A percentile compares a stretch with the other conserved stretches of the same genome.
Evolutionary conservation across 1,284 basidiomycete species (phyloP).

Genomic region (Tetrapyrgos nigripes): DNA sequence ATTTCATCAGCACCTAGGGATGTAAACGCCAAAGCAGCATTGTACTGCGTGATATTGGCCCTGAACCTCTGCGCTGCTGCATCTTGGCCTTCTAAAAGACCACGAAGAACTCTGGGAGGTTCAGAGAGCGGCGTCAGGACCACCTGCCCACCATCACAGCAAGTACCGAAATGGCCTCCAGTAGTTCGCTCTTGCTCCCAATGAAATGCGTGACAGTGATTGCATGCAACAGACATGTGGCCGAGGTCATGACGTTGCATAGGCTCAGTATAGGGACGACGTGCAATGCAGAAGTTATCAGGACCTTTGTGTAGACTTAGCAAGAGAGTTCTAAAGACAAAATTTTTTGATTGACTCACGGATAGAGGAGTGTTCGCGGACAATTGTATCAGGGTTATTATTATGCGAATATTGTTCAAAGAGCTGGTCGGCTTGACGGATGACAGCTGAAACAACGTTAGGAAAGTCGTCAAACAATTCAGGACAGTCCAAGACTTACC

Average conservation of each 20-base stretch:
- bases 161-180: conserved; percentile 27
- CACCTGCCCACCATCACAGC: conserved; percentile 33
- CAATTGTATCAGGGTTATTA: no score
- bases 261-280: neutral
- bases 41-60: conserved; percentile 39
- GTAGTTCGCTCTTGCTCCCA: conserved; percentile 17
- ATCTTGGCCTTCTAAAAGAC: conserved; percentile 22
- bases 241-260: conserved; percentile 8
- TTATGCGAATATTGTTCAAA: no score
- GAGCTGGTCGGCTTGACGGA: no score
- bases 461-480: no score
- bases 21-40: conserved; percentile 44
- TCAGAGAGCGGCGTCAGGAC: conserved; percentile 1
- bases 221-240: conserved; percentile 23
- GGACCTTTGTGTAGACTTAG: no score
- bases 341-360: no score
- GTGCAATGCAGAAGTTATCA: neutral
- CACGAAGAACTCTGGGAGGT: conserved; percentile 16
- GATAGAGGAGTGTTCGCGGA: no score
- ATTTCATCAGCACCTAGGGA: conserved; percentile 39
- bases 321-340: no score
- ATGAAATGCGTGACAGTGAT: conserved; percentile 27
- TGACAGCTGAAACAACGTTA: no score
- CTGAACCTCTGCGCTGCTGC: conserved; percentile 23
- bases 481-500: no score